Evolutionary conservation across 768 basidiomycete genomes (phyloP).

Genomic region (Termitomyces titanicus): DNA sequence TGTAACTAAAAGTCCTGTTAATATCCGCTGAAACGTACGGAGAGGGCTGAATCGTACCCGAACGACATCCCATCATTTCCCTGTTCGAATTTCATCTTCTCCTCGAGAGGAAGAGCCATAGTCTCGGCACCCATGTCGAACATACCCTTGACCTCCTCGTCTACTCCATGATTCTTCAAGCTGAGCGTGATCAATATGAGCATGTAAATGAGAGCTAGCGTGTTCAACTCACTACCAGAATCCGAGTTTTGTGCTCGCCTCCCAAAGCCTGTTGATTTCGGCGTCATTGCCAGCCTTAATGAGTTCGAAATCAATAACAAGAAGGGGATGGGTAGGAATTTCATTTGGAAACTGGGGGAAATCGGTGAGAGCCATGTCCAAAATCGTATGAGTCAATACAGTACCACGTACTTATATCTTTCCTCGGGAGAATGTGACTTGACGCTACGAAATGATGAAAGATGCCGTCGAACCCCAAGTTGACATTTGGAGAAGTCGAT

Average conservation of each 20-base stretch:
- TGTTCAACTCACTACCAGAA: constrained; percentile 61
- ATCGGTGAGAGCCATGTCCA: no score
- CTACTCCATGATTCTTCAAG: constrained; percentile 53
- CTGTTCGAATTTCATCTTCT: constrained; percentile 57
- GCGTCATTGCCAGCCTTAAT: constrained; percentile 34
- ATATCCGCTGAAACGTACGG: no score
- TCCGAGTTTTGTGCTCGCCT: constrained; percentile 54
- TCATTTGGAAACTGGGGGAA: constrained; percentile 47
- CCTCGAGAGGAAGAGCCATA: constrained; percentile 49
- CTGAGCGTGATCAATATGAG: constrained; percentile 22
- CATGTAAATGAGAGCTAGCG: not conserved
- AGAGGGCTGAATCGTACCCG: constrained; percentile 24
- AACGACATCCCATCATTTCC: constrained; percentile 42
- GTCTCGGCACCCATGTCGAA: constrained; percentile 54
- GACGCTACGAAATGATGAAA: no score
- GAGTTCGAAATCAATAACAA: constrained; percentile 52
- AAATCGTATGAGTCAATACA: no score
- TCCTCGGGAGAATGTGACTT: no score
- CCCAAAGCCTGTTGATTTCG: constrained; percentile 52
- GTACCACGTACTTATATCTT: no score
- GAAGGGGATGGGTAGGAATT: constrained; percentile 49
- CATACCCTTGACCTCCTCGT: constrained; percentile 45
- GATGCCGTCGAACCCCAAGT: no score
- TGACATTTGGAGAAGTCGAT: no score
- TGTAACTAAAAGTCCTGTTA: constrained; percentile 37